A percentile compares a stretch with the other conserved stretches of the same genome.
Evolutionary conservation across 768 basidiomycete genomes (phyloP).

Genomic region (Galerina marginata): DNA sequence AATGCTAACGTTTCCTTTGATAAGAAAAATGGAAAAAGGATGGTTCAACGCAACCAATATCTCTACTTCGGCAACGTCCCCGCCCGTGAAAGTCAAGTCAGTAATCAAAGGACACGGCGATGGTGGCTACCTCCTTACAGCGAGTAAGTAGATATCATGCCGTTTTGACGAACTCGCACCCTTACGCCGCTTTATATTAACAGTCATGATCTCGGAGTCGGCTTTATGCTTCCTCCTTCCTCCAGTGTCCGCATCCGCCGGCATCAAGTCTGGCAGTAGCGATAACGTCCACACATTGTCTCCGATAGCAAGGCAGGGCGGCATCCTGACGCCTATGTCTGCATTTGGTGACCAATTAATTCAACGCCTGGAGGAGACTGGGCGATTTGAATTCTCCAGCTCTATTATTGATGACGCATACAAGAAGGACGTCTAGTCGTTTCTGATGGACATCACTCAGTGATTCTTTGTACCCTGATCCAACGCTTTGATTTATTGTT

Average conservation of each 20-base stretch:
- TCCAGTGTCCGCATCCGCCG: constrained; percentile 28
- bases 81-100: constrained; percentile 59
- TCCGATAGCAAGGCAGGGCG: constrained; percentile 63
- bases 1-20: not conserved
- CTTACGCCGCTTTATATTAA: not conserved
- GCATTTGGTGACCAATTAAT: constrained; percentile 83
- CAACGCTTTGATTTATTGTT: not conserved
- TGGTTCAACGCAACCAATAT: constrained; percentile 70
- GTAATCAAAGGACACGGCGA: constrained; percentile 73
- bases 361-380: constrained; percentile 64
- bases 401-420: constrained; percentile 33
- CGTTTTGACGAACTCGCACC: not conserved
- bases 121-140: constrained; percentile 71
- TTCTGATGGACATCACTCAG: not conserved
- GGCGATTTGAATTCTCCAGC: constrained; percentile 62
- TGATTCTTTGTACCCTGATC: not conserved
- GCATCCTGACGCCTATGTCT: constrained; percentile 82
- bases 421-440: constrained; percentile 16
- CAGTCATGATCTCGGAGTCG: constrained; percentile 80
- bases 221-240: constrained; percentile 74
- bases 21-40: constrained; percentile 64
- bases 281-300: constrained; percentile 55
- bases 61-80: constrained; percentile 59
- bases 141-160: constrained; percentile 43
- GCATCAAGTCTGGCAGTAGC: constrained; percentile 20